Conservation (phyloP, 1,284 basidiomycete species). For the Trametes polyzona region DNA sequence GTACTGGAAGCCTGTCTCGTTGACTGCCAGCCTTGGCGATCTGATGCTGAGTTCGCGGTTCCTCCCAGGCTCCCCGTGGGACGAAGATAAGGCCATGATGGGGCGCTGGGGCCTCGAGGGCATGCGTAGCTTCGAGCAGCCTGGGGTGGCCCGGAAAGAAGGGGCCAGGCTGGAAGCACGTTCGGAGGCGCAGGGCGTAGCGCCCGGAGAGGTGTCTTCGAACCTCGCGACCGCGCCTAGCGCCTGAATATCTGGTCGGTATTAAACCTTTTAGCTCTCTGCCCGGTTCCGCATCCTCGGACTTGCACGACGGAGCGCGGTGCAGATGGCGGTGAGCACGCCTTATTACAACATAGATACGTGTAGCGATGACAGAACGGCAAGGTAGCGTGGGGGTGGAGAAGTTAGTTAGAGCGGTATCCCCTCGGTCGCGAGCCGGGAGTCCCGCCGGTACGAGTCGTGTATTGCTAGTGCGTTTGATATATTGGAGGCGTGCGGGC, state of each 20-base stretch:
- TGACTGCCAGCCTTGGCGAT: neutral
- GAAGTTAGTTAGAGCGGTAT: constrained; percentile 1
- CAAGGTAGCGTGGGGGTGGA: neutral
- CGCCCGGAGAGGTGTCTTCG: constrained; percentile 2
- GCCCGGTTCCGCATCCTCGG: neutral
- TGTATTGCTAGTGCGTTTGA: constrained; percentile 22
- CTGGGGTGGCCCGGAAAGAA: constrained; percentile 52
- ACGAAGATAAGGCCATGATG: constrained; percentile 96
- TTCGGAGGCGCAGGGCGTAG: constrained; percentile 6
- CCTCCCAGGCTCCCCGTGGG: constrained; percentile 78
- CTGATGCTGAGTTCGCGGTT: constrained; percentile 20
- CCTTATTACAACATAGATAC: neutral
- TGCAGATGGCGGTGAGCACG: neutral
- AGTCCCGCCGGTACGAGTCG: neutral
- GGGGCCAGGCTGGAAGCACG: constrained; percentile 31
- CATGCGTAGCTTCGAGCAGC: constrained; percentile 86
- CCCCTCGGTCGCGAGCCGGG: neutral
- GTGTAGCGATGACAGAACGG: neutral
- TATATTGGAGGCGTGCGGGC: constrained; percentile 13
- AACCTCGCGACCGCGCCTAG: constrained; percentile 9
- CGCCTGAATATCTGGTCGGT: constrained; percentile 11
- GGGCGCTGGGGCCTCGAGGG: constrained; percentile 90
- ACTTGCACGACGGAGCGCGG: neutral
- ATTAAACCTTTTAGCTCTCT: constrained; percentile 3
- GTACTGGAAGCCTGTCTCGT: constrained; percentile 35